phyloP scores from a whole-genome alignment of 2,329 filamentous ascomycete species.

The Colletotrichum truncatum region DNA sequence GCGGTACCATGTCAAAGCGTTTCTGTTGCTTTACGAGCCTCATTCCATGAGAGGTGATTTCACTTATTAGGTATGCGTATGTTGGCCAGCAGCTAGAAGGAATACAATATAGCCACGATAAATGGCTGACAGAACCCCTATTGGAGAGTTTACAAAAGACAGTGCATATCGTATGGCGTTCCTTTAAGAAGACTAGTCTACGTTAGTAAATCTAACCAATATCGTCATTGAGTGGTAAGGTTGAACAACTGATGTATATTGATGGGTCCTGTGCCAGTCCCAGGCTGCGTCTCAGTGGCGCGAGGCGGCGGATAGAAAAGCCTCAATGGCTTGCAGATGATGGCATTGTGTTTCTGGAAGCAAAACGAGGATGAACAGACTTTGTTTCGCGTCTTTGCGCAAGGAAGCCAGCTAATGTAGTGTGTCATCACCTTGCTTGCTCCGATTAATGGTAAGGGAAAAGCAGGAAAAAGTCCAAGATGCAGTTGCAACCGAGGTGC shows the following conservation, averaged over 20 bases:
- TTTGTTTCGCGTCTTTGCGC: neutral
- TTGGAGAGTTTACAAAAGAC: too few species aligned
- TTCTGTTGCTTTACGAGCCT: neutral
- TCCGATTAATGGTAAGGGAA: neutral
- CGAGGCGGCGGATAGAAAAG: neutral
- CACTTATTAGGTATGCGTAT: too few species aligned
- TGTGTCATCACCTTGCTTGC: neutral
- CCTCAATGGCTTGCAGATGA: neutral
- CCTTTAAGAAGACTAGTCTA: too few species aligned
- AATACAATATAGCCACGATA: too few species aligned
- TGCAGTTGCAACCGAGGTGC: neutral
- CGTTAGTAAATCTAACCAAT: too few species aligned
- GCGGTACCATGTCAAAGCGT: neutral
- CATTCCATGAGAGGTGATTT: neutral
- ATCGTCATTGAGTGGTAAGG: too few species aligned
- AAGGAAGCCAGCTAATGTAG: neutral
- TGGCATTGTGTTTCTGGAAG: neutral
- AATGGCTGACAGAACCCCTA: too few species aligned
- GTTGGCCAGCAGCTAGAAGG: too few species aligned
- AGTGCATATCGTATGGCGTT: too few species aligned
- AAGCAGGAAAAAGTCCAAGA: neutral
- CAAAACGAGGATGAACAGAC: neutral
- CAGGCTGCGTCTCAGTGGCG: neutral
- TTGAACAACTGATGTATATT: too few species aligned
- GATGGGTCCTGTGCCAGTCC: neutral